A percentile compares a stretch with the other conserved stretches of the same genome.
phyloP scores from a whole-genome alignment of 805 yeast genomes.

The Wickerhamiella sorbophila region DNA sequence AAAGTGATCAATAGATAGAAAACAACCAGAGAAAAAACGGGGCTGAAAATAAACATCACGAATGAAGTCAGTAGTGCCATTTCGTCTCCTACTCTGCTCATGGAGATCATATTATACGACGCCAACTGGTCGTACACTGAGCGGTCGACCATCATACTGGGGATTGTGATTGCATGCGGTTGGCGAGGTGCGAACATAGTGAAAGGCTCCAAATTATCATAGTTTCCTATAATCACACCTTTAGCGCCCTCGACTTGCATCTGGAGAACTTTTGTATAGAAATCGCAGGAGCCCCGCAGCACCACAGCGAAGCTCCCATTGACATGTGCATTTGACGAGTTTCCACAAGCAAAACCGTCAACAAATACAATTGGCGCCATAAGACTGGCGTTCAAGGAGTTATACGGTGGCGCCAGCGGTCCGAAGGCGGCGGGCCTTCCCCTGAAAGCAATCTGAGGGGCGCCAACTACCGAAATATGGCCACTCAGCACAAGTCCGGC shows the following conservation, averaged over 20 bases:
- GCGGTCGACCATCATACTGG: slow-evolving; percentile 38
- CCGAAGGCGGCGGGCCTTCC: slow-evolving; percentile 1
- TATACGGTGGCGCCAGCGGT: background rate
- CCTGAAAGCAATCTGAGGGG: background rate
- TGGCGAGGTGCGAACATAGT: slow-evolving; percentile 41
- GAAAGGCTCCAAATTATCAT: slow-evolving; percentile 25
- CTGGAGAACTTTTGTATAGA: slow-evolving; percentile 37
- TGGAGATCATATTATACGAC: slow-evolving; percentile 10
- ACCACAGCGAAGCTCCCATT: slow-evolving; percentile 26
- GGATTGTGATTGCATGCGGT: slow-evolving; percentile 32
- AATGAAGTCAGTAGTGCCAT: slow-evolving; percentile 26
- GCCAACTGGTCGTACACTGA: slow-evolving; percentile 28
- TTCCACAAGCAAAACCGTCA: background rate
- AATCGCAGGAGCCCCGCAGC: slow-evolving; percentile 40
- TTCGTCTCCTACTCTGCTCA: slow-evolving; percentile 11
- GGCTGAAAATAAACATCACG: slow-evolving; percentile 28
- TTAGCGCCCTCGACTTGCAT: slow-evolving; percentile 33
- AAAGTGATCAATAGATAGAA: slow-evolving; percentile 25
- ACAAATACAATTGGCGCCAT: background rate
- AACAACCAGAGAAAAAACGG: slow-evolving; percentile 27
- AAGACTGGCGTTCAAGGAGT: background rate
- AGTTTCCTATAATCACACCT: slow-evolving; percentile 45
- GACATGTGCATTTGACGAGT: background rate
- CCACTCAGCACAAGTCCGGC: background rate
- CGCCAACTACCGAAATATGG: background rate